Conservation (phyloP, 768 basidiomycete species). For the Suillus fuscotomentosus region DNA sequence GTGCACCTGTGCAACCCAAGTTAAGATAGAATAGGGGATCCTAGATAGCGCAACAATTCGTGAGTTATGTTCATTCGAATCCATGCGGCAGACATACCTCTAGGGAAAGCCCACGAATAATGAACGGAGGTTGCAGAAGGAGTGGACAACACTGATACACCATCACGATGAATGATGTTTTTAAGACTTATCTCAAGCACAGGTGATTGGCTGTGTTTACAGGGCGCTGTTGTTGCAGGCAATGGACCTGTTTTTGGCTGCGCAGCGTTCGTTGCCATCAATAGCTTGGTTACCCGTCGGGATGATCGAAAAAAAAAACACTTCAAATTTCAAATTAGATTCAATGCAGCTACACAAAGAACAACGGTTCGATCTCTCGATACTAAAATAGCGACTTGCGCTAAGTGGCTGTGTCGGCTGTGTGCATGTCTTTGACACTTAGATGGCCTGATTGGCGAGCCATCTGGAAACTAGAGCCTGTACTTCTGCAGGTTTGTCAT, state of each 20-base stretch:
- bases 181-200: not conserved
- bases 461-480: conserved; percentile 64
- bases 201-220: not conserved
- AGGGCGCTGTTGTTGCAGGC: not conserved
- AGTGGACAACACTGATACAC: not conserved
- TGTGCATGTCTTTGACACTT: conserved; percentile 14
- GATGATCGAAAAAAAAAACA: not conserved
- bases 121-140: not conserved
- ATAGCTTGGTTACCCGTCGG: not conserved
- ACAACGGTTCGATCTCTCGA: not conserved
- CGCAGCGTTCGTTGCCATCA: not conserved
- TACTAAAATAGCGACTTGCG: not conserved
- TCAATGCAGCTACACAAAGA: not conserved
- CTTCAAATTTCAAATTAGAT: not conserved
- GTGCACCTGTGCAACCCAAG: conserved; percentile 71
- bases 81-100: not conserved
- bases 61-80: not conserved
- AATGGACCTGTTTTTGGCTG: not conserved
- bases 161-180: not conserved
- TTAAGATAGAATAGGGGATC: not conserved
- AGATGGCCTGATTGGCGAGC: conserved; percentile 46
- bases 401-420: not conserved
- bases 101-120: not conserved
- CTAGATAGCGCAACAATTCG: not conserved
- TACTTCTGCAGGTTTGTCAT: conserved; percentile 67